Base-by-base conservation (phyloP, 257 asterid genomes). In the Solanum habrochaites region DNA sequence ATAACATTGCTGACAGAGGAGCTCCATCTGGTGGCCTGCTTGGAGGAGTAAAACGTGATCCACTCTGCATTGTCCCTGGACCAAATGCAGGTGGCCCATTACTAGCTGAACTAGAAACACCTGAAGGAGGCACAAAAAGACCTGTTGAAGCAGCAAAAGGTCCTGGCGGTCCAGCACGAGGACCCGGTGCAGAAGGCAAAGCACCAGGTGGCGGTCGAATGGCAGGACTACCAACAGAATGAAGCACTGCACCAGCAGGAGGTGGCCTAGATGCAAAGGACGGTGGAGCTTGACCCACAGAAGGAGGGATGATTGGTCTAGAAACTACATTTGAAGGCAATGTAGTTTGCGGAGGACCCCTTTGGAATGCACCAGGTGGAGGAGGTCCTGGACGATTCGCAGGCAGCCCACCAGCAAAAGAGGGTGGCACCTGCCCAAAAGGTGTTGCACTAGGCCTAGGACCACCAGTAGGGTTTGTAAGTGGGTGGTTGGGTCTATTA, bases 231-330 rank as follows among this genome's bases (percentile, higher is more conserved):
- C 93, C 93, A 40, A 90, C 20, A 69, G 94, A 72, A 78, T 94
- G 85, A 11, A 97, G 97, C 71, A 91, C 49, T 16, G 83, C 91
- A 23, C 96, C 98, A 23, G 95, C 27, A 71, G 27, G 95, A 47
- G 97, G 98, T 8, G 95, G 94, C 87, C 99, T 94, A 42, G 95
- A 90, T 8, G 90, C 92, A 92, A 94, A 92, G 39, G 95, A 91
- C 32, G 93, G 78, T 82, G 89, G 92, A 85, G 94, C 93, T 91
- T 94, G 99, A 87, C 92, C 88, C 40, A 49, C 93, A 47, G 45
- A 32, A 71, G 98, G 96, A 20, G 96, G 92, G 37, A 93, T 95
- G 8, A 88, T 87, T 56, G 98, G 93, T 86, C 98, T 92, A 69
- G 93, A 72, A 90, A 89, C 88, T 90, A 80, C 69, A 86, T 92